Evolutionary conservation across 768 basidiomycete species (phyloP), one percentile per base, ranked within the genome.

Genomic region (Hydnomerulius pinastri): DNA sequence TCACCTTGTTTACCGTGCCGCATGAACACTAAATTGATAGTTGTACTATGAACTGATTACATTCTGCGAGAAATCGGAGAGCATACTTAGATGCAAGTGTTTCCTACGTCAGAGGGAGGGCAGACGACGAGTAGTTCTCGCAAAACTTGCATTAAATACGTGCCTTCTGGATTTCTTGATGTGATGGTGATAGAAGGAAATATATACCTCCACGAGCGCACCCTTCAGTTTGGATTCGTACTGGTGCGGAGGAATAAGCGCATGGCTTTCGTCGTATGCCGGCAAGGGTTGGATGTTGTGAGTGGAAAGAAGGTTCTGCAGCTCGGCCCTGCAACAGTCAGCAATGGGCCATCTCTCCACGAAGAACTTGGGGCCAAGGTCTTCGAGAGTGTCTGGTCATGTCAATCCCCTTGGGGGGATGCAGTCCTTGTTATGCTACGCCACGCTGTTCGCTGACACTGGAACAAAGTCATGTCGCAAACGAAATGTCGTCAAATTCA

Each of bases 271-370:
- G 3, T 40, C 23, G 4, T 30, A 40, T 15, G 29, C 38, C 6
- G 30, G 44, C 12, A 46, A 23, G 10, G 44, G 43, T 15, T 32
- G 15, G 15, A 51, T 51, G n/a, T n/a, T n/a, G 27, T 51, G 44
- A 12, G 23, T 38, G 23, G 24, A 6, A 5, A 24, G 7, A 3
- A 46, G 28, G 11, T 38, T 4, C n/a, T 28, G 1, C 7, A 41
- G 43, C 15, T 45, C 4, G 4, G 12, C 1, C 20, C 32, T 27
- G 50, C 50, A 51, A 10, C 23, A 4, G 4, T 46, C 25, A 2
- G 33, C 43, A 38, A 51, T 44, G n/a, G 36, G 43, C 50, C 50
- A 46, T 2, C 18, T 33, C 13, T 15, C 20, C 23, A 45, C 29
- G 3, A 28, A 10, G 8, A 50, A 50, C 17, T 45, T 20, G 3